phyloP scores from a whole-genome alignment of 2,329 filamentous ascomycete genomes.

The Tolypocladium inflatum region DNA sequence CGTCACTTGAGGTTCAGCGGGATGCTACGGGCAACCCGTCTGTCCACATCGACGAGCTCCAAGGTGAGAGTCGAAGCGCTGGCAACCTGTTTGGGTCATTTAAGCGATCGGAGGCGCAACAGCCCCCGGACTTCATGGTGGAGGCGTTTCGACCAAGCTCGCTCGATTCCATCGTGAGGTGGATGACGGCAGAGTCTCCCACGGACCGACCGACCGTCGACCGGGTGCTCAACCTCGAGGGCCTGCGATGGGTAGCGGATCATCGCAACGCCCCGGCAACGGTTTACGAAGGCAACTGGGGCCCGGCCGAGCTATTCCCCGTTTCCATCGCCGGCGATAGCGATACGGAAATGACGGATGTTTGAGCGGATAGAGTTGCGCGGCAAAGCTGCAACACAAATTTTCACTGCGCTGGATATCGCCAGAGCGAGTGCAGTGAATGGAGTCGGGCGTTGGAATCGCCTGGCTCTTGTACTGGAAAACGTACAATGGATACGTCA shows the following conservation, averaged over 20 bases:
- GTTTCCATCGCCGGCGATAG: slow-evolving; percentile 25
- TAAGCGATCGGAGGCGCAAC: slow-evolving; percentile 39
- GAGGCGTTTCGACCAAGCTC: slow-evolving; percentile 62
- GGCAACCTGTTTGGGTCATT: slow-evolving; percentile 32
- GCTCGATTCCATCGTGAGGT: slow-evolving; percentile 73
- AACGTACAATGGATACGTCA: slow-evolving; percentile 10
- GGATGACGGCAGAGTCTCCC: slow-evolving; percentile 78
- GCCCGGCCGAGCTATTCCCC: slow-evolving; percentile 52
- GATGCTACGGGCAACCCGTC: slow-evolving; percentile 53
- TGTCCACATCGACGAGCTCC: slow-evolving; percentile 24
- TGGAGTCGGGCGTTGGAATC: slow-evolving; percentile 9
- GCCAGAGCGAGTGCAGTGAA: slow-evolving; percentile 2
- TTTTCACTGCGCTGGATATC: slow-evolving; percentile 3
- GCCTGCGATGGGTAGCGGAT: slow-evolving; percentile 69
- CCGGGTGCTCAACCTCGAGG: slow-evolving; percentile 62
- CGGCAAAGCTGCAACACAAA: not conserved
- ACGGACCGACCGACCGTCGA: slow-evolving; percentile 62
- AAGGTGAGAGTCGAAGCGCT: slow-evolving; percentile 20
- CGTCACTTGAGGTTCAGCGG: slow-evolving; percentile 58
- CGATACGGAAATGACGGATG: slow-evolving; percentile 53
- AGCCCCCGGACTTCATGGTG: slow-evolving; percentile 85
- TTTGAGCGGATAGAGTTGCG: slow-evolving; percentile 24
- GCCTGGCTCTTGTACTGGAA: slow-evolving; percentile 13
- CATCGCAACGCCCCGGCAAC: slow-evolving; percentile 83
- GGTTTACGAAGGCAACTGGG: slow-evolving; percentile 93